Evolutionary conservation across 2,329 filamentous ascomycete species (phyloP).

Genomic region (Fusarium sp.): DNA sequence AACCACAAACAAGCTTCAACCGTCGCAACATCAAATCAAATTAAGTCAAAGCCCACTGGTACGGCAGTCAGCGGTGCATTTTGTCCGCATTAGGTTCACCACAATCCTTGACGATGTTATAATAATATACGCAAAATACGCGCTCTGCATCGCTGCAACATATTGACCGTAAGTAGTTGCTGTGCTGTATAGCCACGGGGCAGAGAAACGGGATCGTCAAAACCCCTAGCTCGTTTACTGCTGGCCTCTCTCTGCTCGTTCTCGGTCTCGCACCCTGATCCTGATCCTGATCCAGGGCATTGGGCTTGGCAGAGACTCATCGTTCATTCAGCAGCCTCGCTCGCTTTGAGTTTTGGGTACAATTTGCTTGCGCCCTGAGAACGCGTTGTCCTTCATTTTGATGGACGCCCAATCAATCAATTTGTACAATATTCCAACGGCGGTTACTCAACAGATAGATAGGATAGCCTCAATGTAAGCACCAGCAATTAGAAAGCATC

Average conservation of each 20-base stretch:
- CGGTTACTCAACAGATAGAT: background rate
- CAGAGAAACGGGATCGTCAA: slow-evolving; percentile 18
- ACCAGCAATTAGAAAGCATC: slow-evolving; percentile 19
- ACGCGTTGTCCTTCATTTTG: slow-evolving; percentile 20
- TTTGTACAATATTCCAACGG: slow-evolving; percentile 14
- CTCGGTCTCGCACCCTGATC: slow-evolving; percentile 36
- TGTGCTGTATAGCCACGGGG: slow-evolving; percentile 8
- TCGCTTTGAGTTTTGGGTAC: slow-evolving; percentile 12
- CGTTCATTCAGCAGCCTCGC: slow-evolving; percentile 32
- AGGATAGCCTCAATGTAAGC: slow-evolving; percentile 23
- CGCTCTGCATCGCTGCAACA: background rate
- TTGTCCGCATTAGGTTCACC: slow-evolving; percentile 2
- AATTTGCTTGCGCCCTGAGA: slow-evolving; percentile 38
- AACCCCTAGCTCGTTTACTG: slow-evolving; percentile 6
- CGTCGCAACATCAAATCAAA: slow-evolving; percentile 3
- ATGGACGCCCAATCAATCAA: slow-evolving; percentile 25
- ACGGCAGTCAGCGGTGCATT: slow-evolving; percentile 27
- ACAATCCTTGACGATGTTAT: background rate
- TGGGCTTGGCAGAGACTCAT: slow-evolving; percentile 9
- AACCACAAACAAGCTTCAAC: slow-evolving; percentile 20
- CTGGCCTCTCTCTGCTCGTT: slow-evolving; percentile 16
- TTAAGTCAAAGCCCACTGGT: background rate
- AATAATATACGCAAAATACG: slow-evolving; percentile 25
- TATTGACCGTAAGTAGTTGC: background rate
- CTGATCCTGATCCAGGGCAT: background rate